phyloP scores from a whole-genome alignment of 257 asterid species.

The Solanum pinnatisectum region DNA sequence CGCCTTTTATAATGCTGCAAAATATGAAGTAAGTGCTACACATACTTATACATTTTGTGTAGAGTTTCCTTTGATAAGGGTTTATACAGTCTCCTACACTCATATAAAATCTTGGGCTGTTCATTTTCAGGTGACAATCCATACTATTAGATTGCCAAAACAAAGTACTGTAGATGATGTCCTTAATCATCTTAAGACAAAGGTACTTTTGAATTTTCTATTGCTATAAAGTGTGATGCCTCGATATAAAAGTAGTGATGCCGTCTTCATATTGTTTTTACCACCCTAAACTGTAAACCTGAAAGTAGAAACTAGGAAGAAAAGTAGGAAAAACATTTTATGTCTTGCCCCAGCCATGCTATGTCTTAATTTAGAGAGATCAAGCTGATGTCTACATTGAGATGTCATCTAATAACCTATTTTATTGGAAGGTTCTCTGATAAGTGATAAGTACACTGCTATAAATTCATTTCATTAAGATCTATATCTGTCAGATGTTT shows the following conservation, averaged over 20 bases:
- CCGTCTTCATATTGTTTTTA: not conserved
- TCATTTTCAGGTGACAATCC: slow-evolving; percentile 16
- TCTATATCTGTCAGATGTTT: not conserved
- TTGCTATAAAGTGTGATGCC: not conserved
- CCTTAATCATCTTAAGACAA: slow-evolving; percentile 37
- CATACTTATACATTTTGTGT: not conserved
- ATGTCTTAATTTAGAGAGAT: not conserved
- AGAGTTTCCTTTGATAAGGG: not conserved
- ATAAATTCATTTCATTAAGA: not conserved
- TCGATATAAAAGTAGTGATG: not conserved
- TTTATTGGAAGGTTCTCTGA: not conserved
- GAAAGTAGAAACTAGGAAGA: not conserved
- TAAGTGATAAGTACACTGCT: not conserved
- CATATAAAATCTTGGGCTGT: not conserved
- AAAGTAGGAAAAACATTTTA: not conserved
- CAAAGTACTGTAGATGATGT: slow-evolving; percentile 49
- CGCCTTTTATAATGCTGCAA: slow-evolving; percentile 35
- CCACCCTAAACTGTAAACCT: not conserved
- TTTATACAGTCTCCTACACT: not conserved
- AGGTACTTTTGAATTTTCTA: slow-evolving; percentile 18
- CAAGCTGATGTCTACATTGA: not conserved
- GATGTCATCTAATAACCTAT: not conserved
- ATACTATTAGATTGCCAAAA: slow-evolving; percentile 38
- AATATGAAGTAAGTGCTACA: slow-evolving; percentile 34
- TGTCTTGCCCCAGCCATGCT: not conserved